A percentile compares a stretch with the other conserved stretches of the same genome.
Evolutionary conservation across 108 stramenopile genomes (phyloP).

Genomic region (Skeletonema grethae): DNA sequence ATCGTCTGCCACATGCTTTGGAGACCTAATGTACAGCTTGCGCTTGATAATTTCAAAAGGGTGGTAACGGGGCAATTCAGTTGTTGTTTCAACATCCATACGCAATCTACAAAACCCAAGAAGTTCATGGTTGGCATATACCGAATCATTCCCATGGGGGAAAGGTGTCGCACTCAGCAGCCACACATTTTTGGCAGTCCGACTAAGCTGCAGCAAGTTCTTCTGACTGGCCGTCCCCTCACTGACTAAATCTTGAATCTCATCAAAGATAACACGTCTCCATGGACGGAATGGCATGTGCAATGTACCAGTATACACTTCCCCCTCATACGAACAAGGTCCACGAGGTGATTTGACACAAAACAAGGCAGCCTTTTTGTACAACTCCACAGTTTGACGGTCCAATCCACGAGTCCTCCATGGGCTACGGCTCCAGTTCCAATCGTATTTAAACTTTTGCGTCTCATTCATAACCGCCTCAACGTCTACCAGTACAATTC

Average conservation of each 20-base stretch:
- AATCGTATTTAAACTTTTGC: constrained; percentile 28
- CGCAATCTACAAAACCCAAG: constrained; percentile 35
- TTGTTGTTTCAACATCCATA: constrained; percentile 32
- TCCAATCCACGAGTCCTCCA: constrained; percentile 14
- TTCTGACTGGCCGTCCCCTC: constrained; percentile 32
- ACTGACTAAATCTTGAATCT: constrained; percentile 35
- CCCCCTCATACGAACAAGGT: constrained; percentile 30
- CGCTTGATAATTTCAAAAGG: constrained; percentile 42
- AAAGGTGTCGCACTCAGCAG: constrained; percentile 30
- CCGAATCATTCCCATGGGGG: constrained; percentile 28
- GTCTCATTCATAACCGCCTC: constrained; percentile 23
- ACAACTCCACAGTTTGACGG: constrained; percentile 17
- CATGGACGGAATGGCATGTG: constrained; percentile 33
- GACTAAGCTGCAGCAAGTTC: constrained; percentile 36
- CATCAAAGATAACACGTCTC: constrained; percentile 39
- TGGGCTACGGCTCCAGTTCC: background rate
- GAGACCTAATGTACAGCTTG: constrained; percentile 35
- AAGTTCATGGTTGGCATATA: constrained; percentile 35
- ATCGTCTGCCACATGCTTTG: constrained; percentile 39
- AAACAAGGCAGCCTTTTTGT: constrained; percentile 36
- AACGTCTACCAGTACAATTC: constrained; percentile 36
- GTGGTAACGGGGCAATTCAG: constrained; percentile 14
- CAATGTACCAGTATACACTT: constrained; percentile 27
- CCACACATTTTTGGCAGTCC: constrained; percentile 37
- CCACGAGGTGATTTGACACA: constrained; percentile 30